Evolutionary conservation across 2,329 filamentous ascomycete species (phyloP).

Genomic region (Trichoderma sp.): DNA sequence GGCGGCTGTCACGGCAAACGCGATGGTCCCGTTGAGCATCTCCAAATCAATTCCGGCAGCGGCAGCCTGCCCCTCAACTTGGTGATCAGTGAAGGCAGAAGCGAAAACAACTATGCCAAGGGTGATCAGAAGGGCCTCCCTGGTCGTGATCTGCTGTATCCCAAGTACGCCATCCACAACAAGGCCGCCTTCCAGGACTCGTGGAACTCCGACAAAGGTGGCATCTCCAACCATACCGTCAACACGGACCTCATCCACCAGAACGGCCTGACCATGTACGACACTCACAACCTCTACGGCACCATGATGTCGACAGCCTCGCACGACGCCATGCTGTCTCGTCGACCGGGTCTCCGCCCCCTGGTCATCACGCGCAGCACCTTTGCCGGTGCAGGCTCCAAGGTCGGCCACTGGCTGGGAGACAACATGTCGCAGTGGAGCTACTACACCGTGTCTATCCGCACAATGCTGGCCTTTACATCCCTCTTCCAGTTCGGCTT

Average conservation of each 20-base stretch:
- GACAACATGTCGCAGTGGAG: conserved; percentile 70
- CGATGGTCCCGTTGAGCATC: not conserved
- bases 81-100: conserved; percentile 1
- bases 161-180: conserved; percentile 74
- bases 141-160: conserved; percentile 65
- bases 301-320: conserved; percentile 75
- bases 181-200: conserved; percentile 50
- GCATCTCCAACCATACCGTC: conserved; percentile 58
- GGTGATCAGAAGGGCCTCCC: conserved; percentile 40
- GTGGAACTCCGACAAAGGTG: conserved; percentile 56
- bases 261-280: conserved; percentile 72
- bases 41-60: conserved; percentile 2
- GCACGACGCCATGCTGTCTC: conserved; percentile 62
- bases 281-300: conserved; percentile 78
- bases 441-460: conserved; percentile 73
- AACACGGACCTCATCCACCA: conserved; percentile 74
- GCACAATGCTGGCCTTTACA: conserved; percentile 71
- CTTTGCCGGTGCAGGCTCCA: conserved; percentile 72
- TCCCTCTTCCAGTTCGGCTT: conserved; percentile 67
- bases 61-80: not conserved
- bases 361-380: conserved; percentile 83
- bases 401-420: conserved; percentile 79
- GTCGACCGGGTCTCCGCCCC: conserved; percentile 67
- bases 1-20: conserved; percentile 22
- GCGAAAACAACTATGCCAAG: conserved; percentile 49